Evolutionary conservation across 306 rosid genomes (phyloP).

Genomic region (Calophaca sinica): DNA sequence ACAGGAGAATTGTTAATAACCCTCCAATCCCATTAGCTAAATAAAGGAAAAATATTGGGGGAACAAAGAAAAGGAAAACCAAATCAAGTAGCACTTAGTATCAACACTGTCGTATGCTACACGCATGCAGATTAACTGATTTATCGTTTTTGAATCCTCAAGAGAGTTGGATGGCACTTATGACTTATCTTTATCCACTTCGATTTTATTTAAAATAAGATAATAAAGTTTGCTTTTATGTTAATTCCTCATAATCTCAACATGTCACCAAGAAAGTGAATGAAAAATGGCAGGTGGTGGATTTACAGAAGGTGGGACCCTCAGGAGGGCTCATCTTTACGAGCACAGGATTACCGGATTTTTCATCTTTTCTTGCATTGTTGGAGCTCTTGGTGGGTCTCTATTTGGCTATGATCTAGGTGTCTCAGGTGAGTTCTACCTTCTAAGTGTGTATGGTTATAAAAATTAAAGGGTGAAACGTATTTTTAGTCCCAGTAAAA

Average conservation of each 20-base stretch:
- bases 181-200: not conserved
- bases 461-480: not conserved
- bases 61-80: not conserved
- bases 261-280: not conserved
- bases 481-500: too few species aligned
- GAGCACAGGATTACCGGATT: constrained; percentile 65
- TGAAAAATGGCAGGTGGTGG: constrained; percentile 78
- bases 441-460: not conserved
- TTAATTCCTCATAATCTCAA: not conserved
- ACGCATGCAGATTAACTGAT: not conserved
- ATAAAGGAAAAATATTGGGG: not conserved
- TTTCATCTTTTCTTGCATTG: constrained; percentile 70
- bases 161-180: not conserved
- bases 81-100: not conserved
- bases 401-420: constrained; percentile 92
- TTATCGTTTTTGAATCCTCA: not conserved
- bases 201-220: constrained; percentile 11
- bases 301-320: constrained; percentile 41
- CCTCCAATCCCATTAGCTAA: constrained; percentile 37
- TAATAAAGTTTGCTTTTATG: not conserved
- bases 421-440: constrained; percentile 72
- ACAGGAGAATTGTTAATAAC: constrained; percentile 10
- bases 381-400: constrained; percentile 90
- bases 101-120: not conserved
- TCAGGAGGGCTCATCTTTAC: constrained; percentile 76